Base-by-base conservation (phyloP, 192 early-diverging fungal species). In the Diversispora eburnea region DNA sequence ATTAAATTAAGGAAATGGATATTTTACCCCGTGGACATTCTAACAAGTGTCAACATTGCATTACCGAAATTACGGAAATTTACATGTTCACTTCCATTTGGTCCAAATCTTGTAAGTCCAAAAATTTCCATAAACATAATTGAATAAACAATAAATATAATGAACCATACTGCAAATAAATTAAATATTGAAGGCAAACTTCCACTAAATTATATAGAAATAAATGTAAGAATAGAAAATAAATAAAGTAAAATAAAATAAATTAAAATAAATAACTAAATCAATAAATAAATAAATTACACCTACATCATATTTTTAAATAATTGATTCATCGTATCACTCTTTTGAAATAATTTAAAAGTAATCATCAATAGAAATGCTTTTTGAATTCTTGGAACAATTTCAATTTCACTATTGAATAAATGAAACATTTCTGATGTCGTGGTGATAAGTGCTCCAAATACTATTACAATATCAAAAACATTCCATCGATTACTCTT, bases 111-210 rank as follows among this genome's bases (percentile, higher is more conserved):
- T 15, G 86, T 88, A 58, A 88, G 69, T 8, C 86, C 86, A 81
- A 88, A 88, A n/a, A 86, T 86, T 65, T 88, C 84, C 76, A 85
- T 80, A 77, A 86, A 88, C 85, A 88, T 86, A 56, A 88, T 85
- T 7, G 82, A 77, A 59, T 84, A 88, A 0, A 84, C 80, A 4
- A 78, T 75, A 78, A 88, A 78, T 10, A 86, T 83, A 43, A 88
- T 81, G 52, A 84, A 82, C 86, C 86, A 88, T 3, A 88, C 86
- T 0, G 80, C 84, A 60, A 86, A 84, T 58, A 88, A 70, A 77
- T 85, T 86, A 22, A 80, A 43, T 42, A 88, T 85, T 17, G 84
- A 83, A 17, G 70, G 67, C 7, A 82, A 74, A 66, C 80, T 82
- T 8, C 72, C 80, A 56, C 80, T 81, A 73, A 20, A 43, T 42